These are phyloP conservation scores for Pittosporum tobira DNA, from an alignment of 129 eudicot genomes.

Conservation along the genomic window DNA sequence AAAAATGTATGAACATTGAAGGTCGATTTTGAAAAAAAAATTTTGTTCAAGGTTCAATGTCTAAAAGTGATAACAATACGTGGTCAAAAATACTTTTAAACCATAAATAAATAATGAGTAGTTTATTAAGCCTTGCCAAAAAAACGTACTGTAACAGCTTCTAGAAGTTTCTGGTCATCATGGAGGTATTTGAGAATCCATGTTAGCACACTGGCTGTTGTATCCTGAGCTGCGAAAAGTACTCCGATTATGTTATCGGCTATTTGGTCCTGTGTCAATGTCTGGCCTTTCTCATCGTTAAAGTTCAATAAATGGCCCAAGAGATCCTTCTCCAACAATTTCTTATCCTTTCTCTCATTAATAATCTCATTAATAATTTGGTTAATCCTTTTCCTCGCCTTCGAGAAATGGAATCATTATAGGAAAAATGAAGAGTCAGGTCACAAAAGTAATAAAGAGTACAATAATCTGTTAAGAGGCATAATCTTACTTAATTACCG, in stretches of 20 bases:
- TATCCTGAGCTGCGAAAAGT: conserved; percentile 88
- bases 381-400: conserved; percentile 65
- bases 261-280: conserved; percentile 50
- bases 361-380: conserved; percentile 49
- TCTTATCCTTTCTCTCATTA: conserved; percentile 47
- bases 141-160: conserved; percentile 48
- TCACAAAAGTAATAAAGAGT: background rate
- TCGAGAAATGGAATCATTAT: conserved; percentile 1
- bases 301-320: conserved; percentile 54
- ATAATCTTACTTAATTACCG: no score
- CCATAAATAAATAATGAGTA: background rate
- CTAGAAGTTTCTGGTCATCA: conserved; percentile 59
- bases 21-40: background rate
- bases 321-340: conserved; percentile 31
- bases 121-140: background rate
- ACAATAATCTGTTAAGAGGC: no score
- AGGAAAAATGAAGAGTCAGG: background rate
- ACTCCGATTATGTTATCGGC: conserved; percentile 76
- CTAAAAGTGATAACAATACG: no score
- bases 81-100: no score
- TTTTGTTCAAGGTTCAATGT: no score
- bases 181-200: conserved; percentile 75
- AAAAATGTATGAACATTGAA: no score
- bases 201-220: conserved; percentile 82
- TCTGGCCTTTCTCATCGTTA: conserved; percentile 45